Evolutionary conservation across 2,329 filamentous ascomycete species (phyloP).

Genomic region (Alternaria tenuissima): DNA sequence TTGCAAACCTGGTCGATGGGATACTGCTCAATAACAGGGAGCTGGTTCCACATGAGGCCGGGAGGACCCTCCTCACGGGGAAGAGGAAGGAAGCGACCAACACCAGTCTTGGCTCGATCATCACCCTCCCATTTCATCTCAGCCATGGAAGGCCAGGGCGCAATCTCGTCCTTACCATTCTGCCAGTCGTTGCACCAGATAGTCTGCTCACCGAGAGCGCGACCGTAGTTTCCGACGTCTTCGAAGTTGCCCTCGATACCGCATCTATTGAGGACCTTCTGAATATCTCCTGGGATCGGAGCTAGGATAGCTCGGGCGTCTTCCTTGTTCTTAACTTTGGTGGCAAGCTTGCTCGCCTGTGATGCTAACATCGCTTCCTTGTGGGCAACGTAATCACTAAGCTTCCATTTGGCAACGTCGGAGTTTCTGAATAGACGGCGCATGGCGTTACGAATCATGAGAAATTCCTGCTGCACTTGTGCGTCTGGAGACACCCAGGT

Average conservation of each 20-base stretch:
- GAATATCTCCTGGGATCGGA: slow-evolving; percentile 17
- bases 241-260: slow-evolving; percentile 33
- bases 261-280: slow-evolving; percentile 23
- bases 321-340: slow-evolving; percentile 24
- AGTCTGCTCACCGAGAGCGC: slow-evolving; percentile 50
- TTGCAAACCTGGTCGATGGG: slow-evolving; percentile 50
- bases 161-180: slow-evolving; percentile 46
- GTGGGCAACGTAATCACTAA: slow-evolving; percentile 43
- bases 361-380: slow-evolving; percentile 35
- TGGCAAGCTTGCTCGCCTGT: slow-evolving; percentile 23
- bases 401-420: slow-evolving; percentile 46
- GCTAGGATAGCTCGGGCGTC: slow-evolving; percentile 7
- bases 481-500: slow-evolving; percentile 40
- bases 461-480: slow-evolving; percentile 37
- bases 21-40: slow-evolving; percentile 49
- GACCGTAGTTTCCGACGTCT: slow-evolving; percentile 33
- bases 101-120: slow-evolving; percentile 54
- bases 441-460: slow-evolving; percentile 47
- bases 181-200: slow-evolving; percentile 51
- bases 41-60: slow-evolving; percentile 54
- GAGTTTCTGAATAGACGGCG: slow-evolving; percentile 45
- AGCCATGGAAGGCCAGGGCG: slow-evolving; percentile 51
- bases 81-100: slow-evolving; percentile 54
- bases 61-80: slow-evolving; percentile 54
- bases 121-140: slow-evolving; percentile 60